Base-by-base conservation (phyloP, 2,329 filamentous ascomycete species). In the Pseudomassariella vexata region DNA sequence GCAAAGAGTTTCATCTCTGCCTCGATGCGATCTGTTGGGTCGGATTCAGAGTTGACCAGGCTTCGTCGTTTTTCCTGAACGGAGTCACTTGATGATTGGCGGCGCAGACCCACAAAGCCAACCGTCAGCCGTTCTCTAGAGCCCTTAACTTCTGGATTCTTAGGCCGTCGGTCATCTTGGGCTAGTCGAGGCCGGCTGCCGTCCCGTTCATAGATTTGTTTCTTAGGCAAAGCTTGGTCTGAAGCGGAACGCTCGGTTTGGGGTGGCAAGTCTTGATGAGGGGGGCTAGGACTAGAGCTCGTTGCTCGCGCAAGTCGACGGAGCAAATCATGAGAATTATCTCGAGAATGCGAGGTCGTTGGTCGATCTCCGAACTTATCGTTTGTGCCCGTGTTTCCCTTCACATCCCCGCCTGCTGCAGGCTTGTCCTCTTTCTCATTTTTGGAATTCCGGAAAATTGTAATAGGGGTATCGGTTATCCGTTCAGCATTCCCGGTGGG, bases 1-100 rank as follows among this genome's bases (percentile, higher is more conserved):
- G 70, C 73, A 49, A 78, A 78, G 7, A 78, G 59, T 29, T 64
- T 67, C 55, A 68, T 65, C 51, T 78, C 73, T 8, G 61, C 67
- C 43, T 73, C 65, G 30, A 77, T 75, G 26, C 73, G 68, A 42
- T 72, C 71, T 1, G 64, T 69, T 5, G 73, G 72, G 38, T 77
- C 73, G 10, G 55, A 47, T 34, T 76, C 71, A 1, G 72, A 75
- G 36, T 63, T 56, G 5, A 53, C 49, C 46, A 62, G 52, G 47
- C 66, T 72, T 21, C 60, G 62, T 34, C 60, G 57, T 51, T 73
- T 74, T 42, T 65, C 64, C 41, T 59, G 61, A 30, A 56, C 45
- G 24, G 70, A 71, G 28, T 72, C 70, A 17, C 51, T 53, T 3
- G 70, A 73, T 9, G 53, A 46, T 32, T 50, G 55, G 32, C 65